Conservation (phyloP, 176 grass and related monocot species). For the Eleusine coracana region DNA sequence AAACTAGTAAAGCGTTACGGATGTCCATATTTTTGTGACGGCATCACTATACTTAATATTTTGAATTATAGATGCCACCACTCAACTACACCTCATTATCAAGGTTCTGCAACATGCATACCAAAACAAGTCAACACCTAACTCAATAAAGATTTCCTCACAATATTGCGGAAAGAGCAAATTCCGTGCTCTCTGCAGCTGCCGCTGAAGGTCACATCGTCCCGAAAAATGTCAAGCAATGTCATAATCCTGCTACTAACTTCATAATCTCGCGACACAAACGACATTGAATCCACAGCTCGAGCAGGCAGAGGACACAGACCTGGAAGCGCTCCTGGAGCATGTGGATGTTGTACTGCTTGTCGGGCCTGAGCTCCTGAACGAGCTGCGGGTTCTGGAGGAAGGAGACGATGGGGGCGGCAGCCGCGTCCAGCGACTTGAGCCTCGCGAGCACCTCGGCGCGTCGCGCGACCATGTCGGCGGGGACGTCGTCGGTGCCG, state of each 20-base stretch:
- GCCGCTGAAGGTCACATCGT: background rate
- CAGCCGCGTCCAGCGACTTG: slow-evolving; percentile 65
- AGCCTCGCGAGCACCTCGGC: slow-evolving; percentile 75
- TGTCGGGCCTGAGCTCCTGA: slow-evolving; percentile 82
- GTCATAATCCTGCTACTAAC: background rate
- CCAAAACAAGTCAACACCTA: background rate
- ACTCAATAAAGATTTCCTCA: no score
- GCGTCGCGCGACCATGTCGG: slow-evolving; percentile 76
- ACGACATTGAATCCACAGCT: background rate
- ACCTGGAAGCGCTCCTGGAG: slow-evolving; percentile 88
- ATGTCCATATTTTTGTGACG: background rate
- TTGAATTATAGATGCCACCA: background rate
- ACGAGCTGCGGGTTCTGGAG: slow-evolving; percentile 71
- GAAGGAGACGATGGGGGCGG: slow-evolving; percentile 71
- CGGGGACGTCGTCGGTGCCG: slow-evolving; percentile 77
- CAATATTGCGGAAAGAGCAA: background rate
- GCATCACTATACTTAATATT: background rate
- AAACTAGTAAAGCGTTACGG: background rate
- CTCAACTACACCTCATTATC: background rate
- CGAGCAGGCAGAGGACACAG: background rate
- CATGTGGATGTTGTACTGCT: slow-evolving; percentile 86
- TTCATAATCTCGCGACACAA: background rate
- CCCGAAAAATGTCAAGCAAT: background rate
- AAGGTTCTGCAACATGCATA: background rate
- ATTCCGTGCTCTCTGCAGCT: background rate